Base-by-base conservation (phyloP, 331 rosid species). In the Telfairia occidentalis region DNA sequence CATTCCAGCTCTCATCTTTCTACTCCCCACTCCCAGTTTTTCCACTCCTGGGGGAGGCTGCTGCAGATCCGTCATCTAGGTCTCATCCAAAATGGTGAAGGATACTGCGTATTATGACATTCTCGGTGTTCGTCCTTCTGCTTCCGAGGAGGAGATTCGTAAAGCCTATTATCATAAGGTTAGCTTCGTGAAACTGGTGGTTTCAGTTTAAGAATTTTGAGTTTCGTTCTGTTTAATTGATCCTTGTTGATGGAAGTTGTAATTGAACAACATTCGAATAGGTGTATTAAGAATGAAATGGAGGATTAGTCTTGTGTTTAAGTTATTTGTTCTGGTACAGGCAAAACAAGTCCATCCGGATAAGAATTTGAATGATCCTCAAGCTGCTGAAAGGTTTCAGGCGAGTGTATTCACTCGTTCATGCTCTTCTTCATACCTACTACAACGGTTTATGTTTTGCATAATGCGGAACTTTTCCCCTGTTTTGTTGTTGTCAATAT, bases 301-400 rank as follows among this genome's bases (percentile, higher is more conserved):
- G 11, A 16, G 29, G 2, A n/a, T 9, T 71, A 28, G 19, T 48
- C 21, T 29, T 9, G 45, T 29, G 59, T n/a, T 46, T 57, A 38
- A 46, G 38, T 43, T 13, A 10, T 26, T 61, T 6, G 46, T 38
- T 76, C 38, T 82, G 63, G 29, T 75, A 13, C 81, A 95, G 98
- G 98, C 98, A 54, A 88, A 87, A 87, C 96, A 82, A 88, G 96
- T 91, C 76, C 98, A 95, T 90, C 98, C 97, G 0, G 98, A 95
- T 84, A 88, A 90, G 82, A 94, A 90, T 82, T 92, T 86, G n/a
- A 86, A 91, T 49, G 98, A 94, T 80, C 93, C 97, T 76, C 88
- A 76, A 19, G 96, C 97, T 45, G 96, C 98, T 15, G 88, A 90
- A 67, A 90, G 88, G 42, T 91, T 95, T 63, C 96, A 91, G 96